These are phyloP conservation scores for Boletus coccyginus DNA, from an alignment of 768 basidiomycete genomes.

Conservation along the genomic window DNA sequence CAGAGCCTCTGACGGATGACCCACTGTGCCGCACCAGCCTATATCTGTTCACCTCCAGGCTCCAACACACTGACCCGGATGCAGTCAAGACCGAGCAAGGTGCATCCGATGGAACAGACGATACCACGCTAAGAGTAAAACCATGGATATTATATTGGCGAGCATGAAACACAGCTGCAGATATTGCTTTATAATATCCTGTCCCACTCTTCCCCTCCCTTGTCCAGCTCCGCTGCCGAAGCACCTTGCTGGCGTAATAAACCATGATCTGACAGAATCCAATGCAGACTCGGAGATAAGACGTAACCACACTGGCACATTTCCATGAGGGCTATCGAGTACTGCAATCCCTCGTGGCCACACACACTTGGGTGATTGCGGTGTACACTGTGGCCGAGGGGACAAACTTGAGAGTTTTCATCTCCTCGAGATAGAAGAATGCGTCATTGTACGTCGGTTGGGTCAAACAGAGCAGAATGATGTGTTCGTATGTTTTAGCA, in stretches of 20 bases:
- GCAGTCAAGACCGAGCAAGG: too few relatives aligned
- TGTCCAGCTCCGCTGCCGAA: not conserved
- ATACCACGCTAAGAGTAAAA: not conserved
- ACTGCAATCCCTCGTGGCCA: slow-evolving; percentile 56
- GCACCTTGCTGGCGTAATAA: slow-evolving; percentile 1
- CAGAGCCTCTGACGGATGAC: not conserved
- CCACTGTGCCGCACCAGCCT: slow-evolving; percentile 1
- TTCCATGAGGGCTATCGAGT: slow-evolving; percentile 65
- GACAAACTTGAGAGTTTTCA: slow-evolving; percentile 62
- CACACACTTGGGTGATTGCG: slow-evolving; percentile 56
- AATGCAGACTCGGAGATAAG: slow-evolving; percentile 30
- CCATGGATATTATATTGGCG: not conserved
- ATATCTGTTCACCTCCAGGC: slow-evolving; percentile 1
- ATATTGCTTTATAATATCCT: not conserved
- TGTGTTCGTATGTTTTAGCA: slow-evolving; percentile 57
- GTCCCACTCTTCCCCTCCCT: not conserved
- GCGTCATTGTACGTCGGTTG: slow-evolving; percentile 79
- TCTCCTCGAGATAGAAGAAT: slow-evolving; percentile 86
- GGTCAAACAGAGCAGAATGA: slow-evolving; percentile 69
- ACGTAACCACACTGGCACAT: slow-evolving; percentile 60
- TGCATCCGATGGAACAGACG: not conserved
- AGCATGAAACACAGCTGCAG: not conserved
- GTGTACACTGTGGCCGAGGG: slow-evolving; percentile 59
- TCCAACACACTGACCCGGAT: not conserved
- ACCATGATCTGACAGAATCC: slow-evolving; percentile 28